phyloP scores from a whole-genome alignment of 169 alveolate species.

The Cryptosporidium tyzzeri region DNA sequence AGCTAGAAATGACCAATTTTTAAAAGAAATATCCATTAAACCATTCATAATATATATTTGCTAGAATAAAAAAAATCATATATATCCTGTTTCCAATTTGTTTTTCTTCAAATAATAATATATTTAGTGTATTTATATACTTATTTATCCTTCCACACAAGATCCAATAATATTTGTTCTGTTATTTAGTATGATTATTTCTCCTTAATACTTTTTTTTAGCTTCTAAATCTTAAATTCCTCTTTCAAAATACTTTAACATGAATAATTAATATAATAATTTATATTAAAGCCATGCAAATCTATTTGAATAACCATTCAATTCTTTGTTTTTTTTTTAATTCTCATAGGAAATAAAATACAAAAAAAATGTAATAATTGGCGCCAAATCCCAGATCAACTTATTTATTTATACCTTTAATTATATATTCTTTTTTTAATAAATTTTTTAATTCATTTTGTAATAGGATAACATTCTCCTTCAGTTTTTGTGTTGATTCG shows the following conservation, averaged over 20 bases:
- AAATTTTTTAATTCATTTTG: slow-evolving; percentile 6
- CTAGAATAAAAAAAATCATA: background rate
- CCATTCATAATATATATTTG: background rate
- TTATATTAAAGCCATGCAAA: background rate
- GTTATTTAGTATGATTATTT: background rate
- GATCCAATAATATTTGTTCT: background rate
- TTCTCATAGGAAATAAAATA: background rate
- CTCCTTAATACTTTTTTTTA: background rate
- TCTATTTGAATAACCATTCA: background rate
- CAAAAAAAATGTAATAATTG: background rate
- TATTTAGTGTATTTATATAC: background rate
- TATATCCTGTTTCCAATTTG: background rate
- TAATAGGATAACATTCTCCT: background rate
- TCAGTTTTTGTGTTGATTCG: background rate
- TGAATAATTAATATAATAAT: background rate
- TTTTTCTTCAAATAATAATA: background rate
- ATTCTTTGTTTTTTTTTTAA: background rate
- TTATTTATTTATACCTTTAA: slow-evolving; percentile 8
- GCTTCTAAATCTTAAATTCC: background rate
- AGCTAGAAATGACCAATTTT: background rate
- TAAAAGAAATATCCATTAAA: background rate
- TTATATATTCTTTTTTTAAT: background rate
- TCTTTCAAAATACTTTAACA: background rate
- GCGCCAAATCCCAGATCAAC: slow-evolving; percentile 9
- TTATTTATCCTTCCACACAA: background rate